These are phyloP conservation scores for Pyrenochaeta sp. DNA, from an alignment of 2,329 filamentous ascomycete species.

Conservation along the genomic window DNA sequence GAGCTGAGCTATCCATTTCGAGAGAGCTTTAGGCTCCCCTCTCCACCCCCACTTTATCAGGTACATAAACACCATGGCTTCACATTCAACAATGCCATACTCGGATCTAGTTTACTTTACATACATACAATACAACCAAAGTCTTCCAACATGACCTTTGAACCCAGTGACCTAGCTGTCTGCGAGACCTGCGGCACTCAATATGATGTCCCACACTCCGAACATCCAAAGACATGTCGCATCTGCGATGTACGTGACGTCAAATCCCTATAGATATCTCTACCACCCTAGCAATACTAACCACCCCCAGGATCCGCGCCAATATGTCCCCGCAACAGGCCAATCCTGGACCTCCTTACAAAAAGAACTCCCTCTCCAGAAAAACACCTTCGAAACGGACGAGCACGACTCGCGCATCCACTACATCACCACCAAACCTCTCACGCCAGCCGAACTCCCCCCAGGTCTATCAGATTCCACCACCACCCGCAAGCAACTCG, in stretches of 20 bases:
- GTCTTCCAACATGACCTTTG: constrained; percentile 33
- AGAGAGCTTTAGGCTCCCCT: constrained; percentile 9
- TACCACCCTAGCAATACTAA: constrained; percentile 2
- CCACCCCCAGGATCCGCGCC: constrained; percentile 63
- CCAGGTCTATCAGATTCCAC: constrained; percentile 48
- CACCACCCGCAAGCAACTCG: constrained; percentile 60
- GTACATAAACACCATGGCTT: constrained; percentile 1
- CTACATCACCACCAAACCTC: constrained; percentile 54
- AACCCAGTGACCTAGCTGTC: constrained; percentile 60
- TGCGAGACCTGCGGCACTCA: constrained; percentile 77
- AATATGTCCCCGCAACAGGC: constrained; percentile 71
- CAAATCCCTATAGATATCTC: not conserved
- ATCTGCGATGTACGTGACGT: constrained; percentile 72
- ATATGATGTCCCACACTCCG: constrained; percentile 63
- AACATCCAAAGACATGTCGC: constrained; percentile 64
- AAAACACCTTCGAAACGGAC: constrained; percentile 64
- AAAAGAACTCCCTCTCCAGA: constrained; percentile 54
- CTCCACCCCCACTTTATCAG: constrained; percentile 14
- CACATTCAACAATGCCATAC: not conserved
- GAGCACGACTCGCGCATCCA: constrained; percentile 54
- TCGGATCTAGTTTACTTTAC: not conserved
- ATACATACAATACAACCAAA: not conserved
- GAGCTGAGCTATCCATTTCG: constrained; percentile 14
- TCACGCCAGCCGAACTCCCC: constrained; percentile 28
- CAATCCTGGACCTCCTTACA: constrained; percentile 72